phyloP scores from a whole-genome alignment of 2,329 filamentous ascomycete genomes.

The Aspergillus fructus region DNA sequence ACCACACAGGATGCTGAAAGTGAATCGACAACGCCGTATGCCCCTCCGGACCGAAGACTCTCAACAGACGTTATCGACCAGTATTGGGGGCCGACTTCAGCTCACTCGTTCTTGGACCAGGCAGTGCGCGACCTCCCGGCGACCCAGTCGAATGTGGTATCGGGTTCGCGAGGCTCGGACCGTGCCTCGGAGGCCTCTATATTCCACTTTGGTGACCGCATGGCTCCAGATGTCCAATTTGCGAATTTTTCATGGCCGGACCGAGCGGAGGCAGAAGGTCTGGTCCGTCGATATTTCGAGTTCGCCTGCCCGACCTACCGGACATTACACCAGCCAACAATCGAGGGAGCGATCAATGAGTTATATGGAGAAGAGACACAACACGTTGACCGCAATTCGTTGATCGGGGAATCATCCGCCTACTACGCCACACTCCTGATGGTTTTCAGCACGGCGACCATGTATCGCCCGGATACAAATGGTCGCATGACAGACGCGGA shows the following conservation, averaged over 20 bases:
- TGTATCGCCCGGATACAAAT: conserved; percentile 15
- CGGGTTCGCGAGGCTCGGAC: background rate
- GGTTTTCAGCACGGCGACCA: conserved; percentile 20
- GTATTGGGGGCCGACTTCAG: conserved; percentile 25
- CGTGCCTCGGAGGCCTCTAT: conserved; percentile 14
- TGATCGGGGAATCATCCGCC: background rate
- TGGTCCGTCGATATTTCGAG: conserved; percentile 25
- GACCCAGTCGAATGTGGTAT: conserved; percentile 11
- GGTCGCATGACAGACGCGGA: conserved; percentile 17
- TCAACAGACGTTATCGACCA: conserved; percentile 18
- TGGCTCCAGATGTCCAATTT: conserved; percentile 9
- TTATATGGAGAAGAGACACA: conserved; percentile 11
- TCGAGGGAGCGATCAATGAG: conserved; percentile 14
- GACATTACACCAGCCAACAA: conserved; percentile 22
- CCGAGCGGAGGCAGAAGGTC: conserved; percentile 6
- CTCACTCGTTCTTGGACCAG: conserved; percentile 24
- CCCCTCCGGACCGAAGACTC: background rate
- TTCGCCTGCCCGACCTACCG: conserved; percentile 26
- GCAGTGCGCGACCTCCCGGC: conserved; percentile 19
- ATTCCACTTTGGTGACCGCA: conserved; percentile 22
- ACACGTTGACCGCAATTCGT: background rate
- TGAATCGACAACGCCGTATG: background rate
- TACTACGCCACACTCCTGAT: conserved; percentile 19
- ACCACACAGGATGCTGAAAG: background rate
- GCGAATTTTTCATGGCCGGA: conserved; percentile 21